phyloP scores from a whole-genome alignment of 2,329 filamentous ascomycete genomes.

The Pezicula carpinea region DNA sequence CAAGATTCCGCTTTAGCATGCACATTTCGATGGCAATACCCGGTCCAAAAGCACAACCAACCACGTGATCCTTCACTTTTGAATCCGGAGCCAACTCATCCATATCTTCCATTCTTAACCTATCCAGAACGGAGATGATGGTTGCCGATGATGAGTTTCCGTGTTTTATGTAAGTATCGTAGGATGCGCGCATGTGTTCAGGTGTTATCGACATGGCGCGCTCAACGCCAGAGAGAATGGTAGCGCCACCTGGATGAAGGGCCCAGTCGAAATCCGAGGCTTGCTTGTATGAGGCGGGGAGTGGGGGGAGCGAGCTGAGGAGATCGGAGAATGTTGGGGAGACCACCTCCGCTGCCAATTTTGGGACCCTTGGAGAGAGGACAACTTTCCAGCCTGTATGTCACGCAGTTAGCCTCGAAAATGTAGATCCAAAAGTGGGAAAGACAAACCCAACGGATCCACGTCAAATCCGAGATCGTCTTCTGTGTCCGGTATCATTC shows the following conservation, averaged over 20 bases:
- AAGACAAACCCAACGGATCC: conserved; percentile 49
- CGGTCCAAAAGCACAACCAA: conserved; percentile 66
- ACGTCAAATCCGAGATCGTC: conserved; percentile 61
- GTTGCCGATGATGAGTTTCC: conserved; percentile 69
- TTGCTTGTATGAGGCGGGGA: conserved; percentile 39
- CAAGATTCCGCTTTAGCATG: conserved; percentile 45
- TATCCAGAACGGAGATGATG: conserved; percentile 62
- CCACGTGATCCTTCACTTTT: conserved; percentile 50
- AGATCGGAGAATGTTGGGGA: conserved; percentile 50
- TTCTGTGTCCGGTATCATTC: conserved; percentile 56
- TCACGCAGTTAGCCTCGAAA: background rate
- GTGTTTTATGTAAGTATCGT: conserved; percentile 62
- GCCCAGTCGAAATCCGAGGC: conserved; percentile 67
- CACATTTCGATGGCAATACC: conserved; percentile 67
- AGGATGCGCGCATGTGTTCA: conserved; percentile 65
- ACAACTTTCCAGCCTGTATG: conserved; percentile 61
- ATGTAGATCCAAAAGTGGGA: background rate
- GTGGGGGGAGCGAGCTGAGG: conserved; percentile 39
- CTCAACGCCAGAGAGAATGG: conserved; percentile 61
- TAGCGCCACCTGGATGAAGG: conserved; percentile 64
- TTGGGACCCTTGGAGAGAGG: conserved; percentile 56
- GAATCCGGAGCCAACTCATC: conserved; percentile 48
- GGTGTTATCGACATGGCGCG: conserved; percentile 50
- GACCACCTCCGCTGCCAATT: conserved; percentile 47
- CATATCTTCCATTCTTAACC: conserved; percentile 56